Evolutionary conservation across 371 early-diverging fungal genomes (phyloP), one percentile per base, ranked within the genome.

Genomic region (Mortierella sp.): DNA sequence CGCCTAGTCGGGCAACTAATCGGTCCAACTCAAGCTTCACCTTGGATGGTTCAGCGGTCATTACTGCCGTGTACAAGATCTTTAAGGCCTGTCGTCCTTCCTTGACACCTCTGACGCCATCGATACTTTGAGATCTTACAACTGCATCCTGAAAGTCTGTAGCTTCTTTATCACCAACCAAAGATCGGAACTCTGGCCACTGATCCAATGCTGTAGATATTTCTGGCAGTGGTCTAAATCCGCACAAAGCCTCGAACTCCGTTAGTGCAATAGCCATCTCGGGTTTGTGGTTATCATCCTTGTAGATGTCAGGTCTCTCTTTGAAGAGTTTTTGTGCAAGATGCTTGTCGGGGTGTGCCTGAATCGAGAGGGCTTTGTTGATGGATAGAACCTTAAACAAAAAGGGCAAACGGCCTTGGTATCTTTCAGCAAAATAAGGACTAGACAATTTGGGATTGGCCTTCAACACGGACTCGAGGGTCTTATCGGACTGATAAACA

Each of bases 231-330:
- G 96, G 95, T 49, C 96, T 87, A 89, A 99, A 99, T n/a, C 97
- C 97, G 84, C 96, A 96, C 62, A 99, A 88, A 0, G 97, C 97
- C 85, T 97, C 96, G 81, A 99, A 99, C 26, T 93, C 91, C 9
- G 98, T 97, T 40, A 99, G 85, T 12, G 98, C 99, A 65, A 99
- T 87, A 4, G 99, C 95, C 98, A 99, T 98, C 85, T 99, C 99
- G 3, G 99, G 99, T 90, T 99, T 96, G 77, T 96, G 96, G 86
- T 96, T 96, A 14, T 87, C 86, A 81, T 96, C 97, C 89, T 96
- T 96, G 90, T 98, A 98, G 43, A 93, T 74, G 28, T 92, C 77
- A 18, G 98, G 98, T 40, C 84, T 87, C 51, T 93, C 87, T 57
- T 81, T 81, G 75, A 92, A 93, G 32, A 99, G 88, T 45, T 85